Evolutionary conservation across 202 grass and related monocot species (phyloP).

Genomic region (Carex sylvatica): DNA sequence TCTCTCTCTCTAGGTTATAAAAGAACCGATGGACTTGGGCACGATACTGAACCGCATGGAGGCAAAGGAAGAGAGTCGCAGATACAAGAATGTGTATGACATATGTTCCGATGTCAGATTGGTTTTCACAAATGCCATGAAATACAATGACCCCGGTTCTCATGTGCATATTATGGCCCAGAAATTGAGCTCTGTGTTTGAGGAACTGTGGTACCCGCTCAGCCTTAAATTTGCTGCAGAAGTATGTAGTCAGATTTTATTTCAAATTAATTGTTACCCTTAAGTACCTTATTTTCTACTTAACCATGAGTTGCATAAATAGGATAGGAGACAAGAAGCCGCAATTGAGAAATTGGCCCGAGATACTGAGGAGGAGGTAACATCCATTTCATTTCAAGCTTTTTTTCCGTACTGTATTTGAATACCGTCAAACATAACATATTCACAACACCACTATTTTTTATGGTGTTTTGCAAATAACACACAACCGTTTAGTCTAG

Average conservation of each 20-base stretch:
- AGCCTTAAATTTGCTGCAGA: constrained; percentile 70
- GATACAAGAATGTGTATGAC: constrained; percentile 69
- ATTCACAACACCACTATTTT: not conserved
- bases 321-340: constrained; percentile 63
- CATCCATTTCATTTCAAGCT: not conserved
- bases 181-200: constrained; percentile 69
- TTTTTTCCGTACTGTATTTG: not conserved
- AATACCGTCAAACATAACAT: not conserved
- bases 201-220: constrained; percentile 74
- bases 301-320: constrained; percentile 5
- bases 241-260: constrained; percentile 34
- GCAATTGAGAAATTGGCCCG: constrained; percentile 31
- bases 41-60: constrained; percentile 83
- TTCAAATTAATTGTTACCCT: not conserved
- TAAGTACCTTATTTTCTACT: constrained; percentile 4
- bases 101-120: constrained; percentile 90
- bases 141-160: constrained; percentile 62
- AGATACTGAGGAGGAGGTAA: constrained; percentile 77
- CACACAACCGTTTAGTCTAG: not conserved
- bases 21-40: constrained; percentile 84
- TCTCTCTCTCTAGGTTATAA: constrained; percentile 66
- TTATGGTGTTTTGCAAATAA: constrained; percentile 6
- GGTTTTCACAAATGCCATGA: constrained; percentile 90
- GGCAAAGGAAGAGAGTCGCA: constrained; percentile 47
- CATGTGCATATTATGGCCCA: constrained; percentile 73